Percentiles rank a stretch among this genome's conserved stretches.
Evolutionary conservation across 2,329 filamentous ascomycete genomes (phyloP).

Genomic region (Trichophyton simii): DNA sequence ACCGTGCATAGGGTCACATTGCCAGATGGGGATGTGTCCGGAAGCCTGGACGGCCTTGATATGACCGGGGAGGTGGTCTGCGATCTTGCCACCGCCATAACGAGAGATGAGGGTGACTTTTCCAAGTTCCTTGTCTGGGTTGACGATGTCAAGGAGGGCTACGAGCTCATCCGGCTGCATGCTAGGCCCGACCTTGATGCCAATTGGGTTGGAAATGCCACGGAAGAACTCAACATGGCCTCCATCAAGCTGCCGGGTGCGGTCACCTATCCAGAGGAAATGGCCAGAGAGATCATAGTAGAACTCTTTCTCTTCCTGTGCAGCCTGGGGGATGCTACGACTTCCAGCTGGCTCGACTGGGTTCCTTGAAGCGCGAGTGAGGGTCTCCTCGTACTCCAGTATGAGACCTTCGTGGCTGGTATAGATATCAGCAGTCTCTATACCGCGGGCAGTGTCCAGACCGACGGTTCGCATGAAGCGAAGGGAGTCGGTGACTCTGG

Average conservation of each 20-base stretch:
- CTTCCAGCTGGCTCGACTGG: constrained; percentile 18
- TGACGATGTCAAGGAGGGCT: constrained; percentile 67
- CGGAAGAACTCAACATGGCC: constrained; percentile 97
- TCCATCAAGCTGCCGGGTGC: constrained; percentile 83
- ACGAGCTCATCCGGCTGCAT: constrained; percentile 68
- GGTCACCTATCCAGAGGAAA: constrained; percentile 97
- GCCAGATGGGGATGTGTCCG: constrained; percentile 73
- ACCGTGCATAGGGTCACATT: constrained; percentile 98
- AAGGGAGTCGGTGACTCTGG: constrained; percentile 76
- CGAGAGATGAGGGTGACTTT: constrained; percentile 95
- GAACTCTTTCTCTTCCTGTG: constrained; percentile 38
- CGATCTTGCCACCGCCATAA: constrained; percentile 71
- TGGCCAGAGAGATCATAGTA: constrained; percentile 94
- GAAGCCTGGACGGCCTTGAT: constrained; percentile 79
- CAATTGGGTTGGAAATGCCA: constrained; percentile 88
- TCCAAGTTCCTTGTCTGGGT: constrained; percentile 67
- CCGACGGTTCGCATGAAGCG: constrained; percentile 92
- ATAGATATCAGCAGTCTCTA: constrained; percentile 88
- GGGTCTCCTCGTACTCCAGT: constrained; percentile 81
- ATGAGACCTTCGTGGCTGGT: constrained; percentile 91
- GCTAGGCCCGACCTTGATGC: constrained; percentile 86
- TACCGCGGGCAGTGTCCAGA: constrained; percentile 67
- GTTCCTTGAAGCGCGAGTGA: constrained; percentile 58
- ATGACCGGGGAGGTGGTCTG: constrained; percentile 63
- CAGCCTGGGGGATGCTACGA: constrained; percentile 15